These are phyloP conservation scores for Theileria annulata DNA, from an alignment of 169 alveolate genomes.

Conservation along the genomic window DNA sequence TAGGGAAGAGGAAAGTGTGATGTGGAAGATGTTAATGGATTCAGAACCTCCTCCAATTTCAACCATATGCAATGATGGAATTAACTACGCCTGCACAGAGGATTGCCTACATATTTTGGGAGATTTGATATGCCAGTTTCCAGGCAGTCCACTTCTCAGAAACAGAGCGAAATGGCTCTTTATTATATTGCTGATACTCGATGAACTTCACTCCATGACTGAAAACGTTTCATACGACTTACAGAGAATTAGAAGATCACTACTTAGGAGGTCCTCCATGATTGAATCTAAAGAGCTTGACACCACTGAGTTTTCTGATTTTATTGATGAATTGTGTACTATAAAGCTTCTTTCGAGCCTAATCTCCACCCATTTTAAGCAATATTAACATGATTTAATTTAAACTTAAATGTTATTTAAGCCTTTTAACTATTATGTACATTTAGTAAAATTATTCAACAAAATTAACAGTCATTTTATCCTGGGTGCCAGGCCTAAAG, in stretches of 20 bases:
- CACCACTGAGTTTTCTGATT: not conserved
- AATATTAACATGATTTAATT: not conserved
- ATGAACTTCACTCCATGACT: slow-evolving; percentile 57
- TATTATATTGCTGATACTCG: slow-evolving; percentile 38
- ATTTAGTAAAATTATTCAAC: slow-evolving; percentile 4
- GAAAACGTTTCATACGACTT: slow-evolving; percentile 61
- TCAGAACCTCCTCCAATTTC: slow-evolving; percentile 45
- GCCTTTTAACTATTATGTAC: not conserved
- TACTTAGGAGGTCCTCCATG: slow-evolving; percentile 19
- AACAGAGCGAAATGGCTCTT: slow-evolving; percentile 52
- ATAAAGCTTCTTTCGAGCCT: slow-evolving; percentile 22
- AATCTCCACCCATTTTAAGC: slow-evolving; percentile 55
- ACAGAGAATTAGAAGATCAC: slow-evolving; percentile 49
- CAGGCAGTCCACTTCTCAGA: slow-evolving; percentile 33
- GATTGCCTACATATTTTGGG: slow-evolving; percentile 33
- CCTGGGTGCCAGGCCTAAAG: slow-evolving; percentile 24
- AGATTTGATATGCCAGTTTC: slow-evolving; percentile 35
- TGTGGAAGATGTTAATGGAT: slow-evolving; percentile 16
- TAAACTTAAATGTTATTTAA: not conserved
- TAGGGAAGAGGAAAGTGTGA: slow-evolving; percentile 9
- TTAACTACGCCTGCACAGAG: slow-evolving; percentile 38
- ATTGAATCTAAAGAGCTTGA: slow-evolving; percentile 5
- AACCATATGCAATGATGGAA: slow-evolving; percentile 26
- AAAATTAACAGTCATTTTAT: slow-evolving; percentile 32
- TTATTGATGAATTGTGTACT: slow-evolving; percentile 15